A percentile compares a stretch with the other conserved stretches of the same genome.
These are phyloP conservation scores for Beta macrorhiza DNA, from an alignment of 179 eudicot genomes.

Conservation along the genomic window DNA sequence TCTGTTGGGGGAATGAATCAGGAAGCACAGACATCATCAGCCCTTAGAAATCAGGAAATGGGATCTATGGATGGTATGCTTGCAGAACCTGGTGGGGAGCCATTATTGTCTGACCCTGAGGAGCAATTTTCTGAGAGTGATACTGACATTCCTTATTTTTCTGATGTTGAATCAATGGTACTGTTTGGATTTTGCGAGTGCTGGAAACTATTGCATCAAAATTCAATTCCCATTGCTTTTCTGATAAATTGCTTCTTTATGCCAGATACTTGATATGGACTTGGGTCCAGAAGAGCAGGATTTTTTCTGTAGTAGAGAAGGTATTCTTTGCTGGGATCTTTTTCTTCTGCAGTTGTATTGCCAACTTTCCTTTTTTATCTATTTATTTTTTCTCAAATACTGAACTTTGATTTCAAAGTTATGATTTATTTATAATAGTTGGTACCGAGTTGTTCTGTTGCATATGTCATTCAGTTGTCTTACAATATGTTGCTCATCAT, in stretches of 20 bases:
- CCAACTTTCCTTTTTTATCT: not conserved
- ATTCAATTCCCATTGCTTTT: constrained; percentile 6
- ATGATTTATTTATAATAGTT: not conserved
- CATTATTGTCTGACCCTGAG: constrained; percentile 49
- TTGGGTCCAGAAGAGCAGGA: constrained; percentile 59
- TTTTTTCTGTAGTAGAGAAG: constrained; percentile 35
- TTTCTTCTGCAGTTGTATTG: constrained; percentile 5
- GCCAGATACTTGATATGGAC: constrained; percentile 75
- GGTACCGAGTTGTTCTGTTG: not conserved
- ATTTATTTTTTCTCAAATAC: not conserved
- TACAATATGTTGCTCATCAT: not conserved
- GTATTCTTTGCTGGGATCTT: constrained; percentile 31
- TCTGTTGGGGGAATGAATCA: constrained; percentile 28
- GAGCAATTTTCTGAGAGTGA: constrained; percentile 58
- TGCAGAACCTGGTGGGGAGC: constrained; percentile 44
- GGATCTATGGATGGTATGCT: constrained; percentile 37
- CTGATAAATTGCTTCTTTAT: constrained; percentile 23
- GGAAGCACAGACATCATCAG: constrained; percentile 28
- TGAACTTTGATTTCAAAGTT: not conserved
- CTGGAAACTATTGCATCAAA: constrained; percentile 10
- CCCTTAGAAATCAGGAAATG: constrained; percentile 33
- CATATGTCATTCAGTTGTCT: not conserved
- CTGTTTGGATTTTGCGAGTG: constrained; percentile 20
- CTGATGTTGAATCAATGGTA: constrained; percentile 96
- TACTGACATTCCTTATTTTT: constrained; percentile 67